phyloP scores from a whole-genome alignment of 2,329 filamentous ascomycete species.

The Colletotrichum lentis region DNA sequence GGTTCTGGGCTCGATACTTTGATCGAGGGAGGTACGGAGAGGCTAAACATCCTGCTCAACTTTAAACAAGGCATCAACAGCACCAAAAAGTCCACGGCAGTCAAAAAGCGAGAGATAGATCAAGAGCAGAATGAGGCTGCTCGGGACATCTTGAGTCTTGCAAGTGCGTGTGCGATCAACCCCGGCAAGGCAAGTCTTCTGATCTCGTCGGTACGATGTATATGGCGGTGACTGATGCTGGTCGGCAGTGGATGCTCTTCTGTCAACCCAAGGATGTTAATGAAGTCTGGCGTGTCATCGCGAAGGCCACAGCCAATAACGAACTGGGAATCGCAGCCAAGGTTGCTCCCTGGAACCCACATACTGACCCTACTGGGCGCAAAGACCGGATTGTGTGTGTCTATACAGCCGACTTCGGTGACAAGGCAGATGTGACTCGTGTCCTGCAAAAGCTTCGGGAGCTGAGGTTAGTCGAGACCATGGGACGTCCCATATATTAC shows the following conservation, averaged over 20 bases:
- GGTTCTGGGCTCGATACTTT: conserved; percentile 59
- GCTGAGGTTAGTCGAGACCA: conserved; percentile 65
- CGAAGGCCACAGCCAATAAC: conserved; percentile 71
- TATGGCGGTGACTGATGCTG: not conserved
- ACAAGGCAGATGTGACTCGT: conserved; percentile 72
- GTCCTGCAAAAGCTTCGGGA: conserved; percentile 70
- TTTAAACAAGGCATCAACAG: conserved; percentile 60
- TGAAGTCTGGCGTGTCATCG: conserved; percentile 71
- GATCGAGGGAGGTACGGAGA: conserved; percentile 59
- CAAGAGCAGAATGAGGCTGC: conserved; percentile 59
- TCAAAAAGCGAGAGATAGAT: conserved; percentile 58
- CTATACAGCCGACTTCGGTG: conserved; percentile 78
- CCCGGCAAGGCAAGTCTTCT: conserved; percentile 68
- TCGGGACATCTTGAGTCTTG: conserved; percentile 67
- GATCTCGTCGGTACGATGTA: not conserved
- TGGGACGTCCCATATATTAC: conserved; percentile 72
- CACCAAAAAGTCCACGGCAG: conserved; percentile 46
- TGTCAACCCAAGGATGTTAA: conserved; percentile 63
- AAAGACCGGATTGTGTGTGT: conserved; percentile 73
- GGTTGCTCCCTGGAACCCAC: conserved; percentile 64
- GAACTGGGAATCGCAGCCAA: conserved; percentile 78
- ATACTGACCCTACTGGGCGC: conserved; percentile 51
- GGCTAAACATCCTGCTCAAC: conserved; percentile 55
- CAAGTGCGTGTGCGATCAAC: conserved; percentile 64
- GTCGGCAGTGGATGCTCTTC: conserved; percentile 77